These are phyloP conservation scores for Zalerion maritima DNA, from an alignment of 495 filamentous ascomycete species.

Conservation along the genomic window DNA sequence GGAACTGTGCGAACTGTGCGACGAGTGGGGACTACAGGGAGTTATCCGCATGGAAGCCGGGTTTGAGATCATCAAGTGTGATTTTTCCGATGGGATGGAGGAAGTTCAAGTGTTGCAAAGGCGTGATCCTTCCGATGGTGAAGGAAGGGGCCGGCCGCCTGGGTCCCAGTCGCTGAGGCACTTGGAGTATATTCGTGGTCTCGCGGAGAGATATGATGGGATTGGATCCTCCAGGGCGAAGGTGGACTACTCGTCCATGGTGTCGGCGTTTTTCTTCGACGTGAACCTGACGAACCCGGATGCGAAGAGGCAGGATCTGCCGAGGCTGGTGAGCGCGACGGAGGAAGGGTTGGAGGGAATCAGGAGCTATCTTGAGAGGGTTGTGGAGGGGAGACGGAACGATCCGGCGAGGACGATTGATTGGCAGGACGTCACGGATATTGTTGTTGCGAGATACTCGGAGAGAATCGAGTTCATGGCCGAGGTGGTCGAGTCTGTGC, in stretches of 20 bases:
- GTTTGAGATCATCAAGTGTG: slow-evolving; percentile 56
- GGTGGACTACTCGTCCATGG: slow-evolving; percentile 48
- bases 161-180: background rate
- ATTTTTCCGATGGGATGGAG: slow-evolving; percentile 27
- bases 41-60: slow-evolving; percentile 53
- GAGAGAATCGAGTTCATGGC: slow-evolving; percentile 35
- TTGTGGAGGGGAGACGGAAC: slow-evolving; percentile 13
- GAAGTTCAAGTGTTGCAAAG: slow-evolving; percentile 5
- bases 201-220: slow-evolving; percentile 41
- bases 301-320: slow-evolving; percentile 20
- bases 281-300: slow-evolving; percentile 39
- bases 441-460: slow-evolving; percentile 44
- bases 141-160: slow-evolving; percentile 1
- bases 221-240: slow-evolving; percentile 38
- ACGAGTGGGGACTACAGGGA: slow-evolving; percentile 42
- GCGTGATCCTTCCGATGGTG: slow-evolving; percentile 1
- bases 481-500: slow-evolving; percentile 16
- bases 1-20: slow-evolving; percentile 33
- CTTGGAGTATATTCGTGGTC: slow-evolving; percentile 25
- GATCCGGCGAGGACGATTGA: slow-evolving; percentile 22
- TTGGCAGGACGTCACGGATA: slow-evolving; percentile 48
- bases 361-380: slow-evolving; percentile 23
- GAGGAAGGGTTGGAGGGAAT: slow-evolving; percentile 24
- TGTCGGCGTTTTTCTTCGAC: slow-evolving; percentile 41
- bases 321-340: slow-evolving; percentile 28